Base-by-base conservation (phyloP, 495 filamentous ascomycete species). In the Cryomyces antarcticus region DNA sequence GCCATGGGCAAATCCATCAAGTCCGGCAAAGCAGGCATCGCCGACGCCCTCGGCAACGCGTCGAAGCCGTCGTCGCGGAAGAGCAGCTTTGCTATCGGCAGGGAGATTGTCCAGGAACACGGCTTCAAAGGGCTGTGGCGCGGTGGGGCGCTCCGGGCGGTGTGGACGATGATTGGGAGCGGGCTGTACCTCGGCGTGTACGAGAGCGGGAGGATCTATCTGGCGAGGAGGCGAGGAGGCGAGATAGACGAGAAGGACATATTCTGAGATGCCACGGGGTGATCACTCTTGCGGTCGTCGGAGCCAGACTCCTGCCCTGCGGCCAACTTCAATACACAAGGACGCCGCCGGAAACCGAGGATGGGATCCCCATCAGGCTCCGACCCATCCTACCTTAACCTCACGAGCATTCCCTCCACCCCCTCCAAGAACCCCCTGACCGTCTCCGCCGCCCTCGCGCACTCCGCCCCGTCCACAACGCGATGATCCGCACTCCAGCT, bases 401-500 rank as follows among this genome's bases (percentile, higher is more conserved):
- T 47, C 12, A 77, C 68, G 38, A 94, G 62, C 85, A 96, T 89
- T 39, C 69, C 66, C 59, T 80, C 86, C 3, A 86, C 80, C 48
- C 80, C 74, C 62, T 96, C 88, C 40, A 94, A 67, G 35, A 79
- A 76, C 29, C 67, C 63, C 46, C 71, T 72, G 31, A 96, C 78
- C 47, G 72, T 68, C 47, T 82, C 82, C 1, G 85, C 86, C 62
- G 87, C 86, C 37, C 85, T 64, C 6, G 92, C 92, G 73, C 93
- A 80, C 28, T 81, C 92, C 30, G 86, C 89, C 5, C 92, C 92
- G 62, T 99, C 92, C 38, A 96, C 74, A 41, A 96, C 77, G 5
- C 92, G 66, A 62, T 99, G 92, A 60, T 99, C 92, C 13, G 88
- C 92, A 55, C 84, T 88, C 87, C 87, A 99, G 54, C 84, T 93